Percentiles rank a stretch among this genome's conserved stretches.
Evolutionary conservation across 352 stramenopile species (phyloP).

Genomic region (Phytophthora idaei): DNA sequence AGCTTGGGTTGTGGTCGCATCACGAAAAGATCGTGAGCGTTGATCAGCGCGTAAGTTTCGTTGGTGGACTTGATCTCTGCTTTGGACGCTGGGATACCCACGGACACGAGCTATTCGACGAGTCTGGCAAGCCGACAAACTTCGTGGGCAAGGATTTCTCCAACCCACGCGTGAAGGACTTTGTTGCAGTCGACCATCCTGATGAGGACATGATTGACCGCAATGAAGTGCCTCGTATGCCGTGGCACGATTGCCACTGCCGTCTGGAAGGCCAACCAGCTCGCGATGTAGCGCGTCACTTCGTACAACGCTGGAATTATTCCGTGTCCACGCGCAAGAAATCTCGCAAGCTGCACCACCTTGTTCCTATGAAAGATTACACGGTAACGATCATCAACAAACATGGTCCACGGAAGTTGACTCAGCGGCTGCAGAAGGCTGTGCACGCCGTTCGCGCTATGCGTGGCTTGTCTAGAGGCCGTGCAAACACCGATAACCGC

Average conservation of each 20-base stretch:
- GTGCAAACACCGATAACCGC: constrained; percentile 38
- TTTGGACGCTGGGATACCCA: constrained; percentile 89
- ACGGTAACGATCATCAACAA: constrained; percentile 42
- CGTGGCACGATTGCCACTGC: constrained; percentile 88
- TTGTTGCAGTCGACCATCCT: constrained; percentile 75
- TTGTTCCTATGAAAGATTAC: constrained; percentile 81
- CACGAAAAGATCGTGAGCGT: constrained; percentile 94
- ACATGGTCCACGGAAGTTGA: constrained; percentile 48
- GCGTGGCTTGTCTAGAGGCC: constrained; percentile 30
- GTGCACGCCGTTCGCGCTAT: constrained; percentile 67
- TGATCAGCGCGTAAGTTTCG: constrained; percentile 89
- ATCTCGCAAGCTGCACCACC: constrained; percentile 69
- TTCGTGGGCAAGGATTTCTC: constrained; percentile 88
- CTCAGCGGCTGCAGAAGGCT: constrained; percentile 65
- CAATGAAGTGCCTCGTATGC: constrained; percentile 73
- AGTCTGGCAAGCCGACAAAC: constrained; percentile 49
- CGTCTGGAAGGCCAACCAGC: constrained; percentile 79
- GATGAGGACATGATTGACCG: constrained; percentile 84
- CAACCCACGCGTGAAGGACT: constrained; percentile 87
- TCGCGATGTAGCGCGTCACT: constrained; percentile 83
- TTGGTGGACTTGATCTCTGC: constrained; percentile 90
- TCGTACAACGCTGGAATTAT: constrained; percentile 91
- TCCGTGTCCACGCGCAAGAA: constrained; percentile 84
- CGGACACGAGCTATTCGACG: constrained; percentile 73
- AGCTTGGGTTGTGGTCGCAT: constrained; percentile 89